These are phyloP conservation scores for Fulvia fulva DNA, from an alignment of 2,329 filamentous ascomycete species.

Conservation along the genomic window DNA sequence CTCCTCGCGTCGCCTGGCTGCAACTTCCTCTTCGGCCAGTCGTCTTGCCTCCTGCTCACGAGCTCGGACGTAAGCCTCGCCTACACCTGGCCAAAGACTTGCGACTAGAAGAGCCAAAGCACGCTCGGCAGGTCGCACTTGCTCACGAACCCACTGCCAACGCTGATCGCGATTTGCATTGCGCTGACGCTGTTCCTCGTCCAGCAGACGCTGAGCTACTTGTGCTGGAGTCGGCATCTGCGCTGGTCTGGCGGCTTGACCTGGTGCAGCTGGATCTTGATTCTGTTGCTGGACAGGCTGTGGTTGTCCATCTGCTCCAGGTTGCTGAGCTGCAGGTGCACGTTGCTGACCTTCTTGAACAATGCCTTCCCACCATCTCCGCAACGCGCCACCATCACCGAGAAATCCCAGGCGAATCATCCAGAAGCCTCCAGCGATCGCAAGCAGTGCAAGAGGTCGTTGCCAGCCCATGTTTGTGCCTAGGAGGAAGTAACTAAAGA, in stretches of 20 bases:
- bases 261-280: conserved; percentile 9
- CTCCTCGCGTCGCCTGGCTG: conserved; percentile 24
- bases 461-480: conserved; percentile 43
- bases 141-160: conserved; percentile 28
- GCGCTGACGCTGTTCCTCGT: conserved; percentile 20
- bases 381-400: conserved; percentile 35
- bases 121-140: conserved; percentile 49
- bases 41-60: conserved; percentile 41
- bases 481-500: conserved; percentile 57
- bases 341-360: conserved; percentile 28
- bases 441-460: conserved; percentile 40
- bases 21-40: conserved; percentile 27
- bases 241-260: conserved; percentile 13
- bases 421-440: conserved; percentile 40
- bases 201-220: conserved; percentile 39
- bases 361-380: conserved; percentile 44
- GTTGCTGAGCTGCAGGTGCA: conserved; percentile 4
- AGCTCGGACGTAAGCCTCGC: conserved; percentile 57
- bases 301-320: not conserved
- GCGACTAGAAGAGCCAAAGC: conserved; percentile 60
- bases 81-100: conserved; percentile 59
- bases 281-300: conserved; percentile 6
- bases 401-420: conserved; percentile 41
- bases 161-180: conserved; percentile 19
- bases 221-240: conserved; percentile 40